Evolutionary conservation across 1,139 yeast genomes (phyloP).

Genomic region (Yamadazyma conglobata): DNA sequence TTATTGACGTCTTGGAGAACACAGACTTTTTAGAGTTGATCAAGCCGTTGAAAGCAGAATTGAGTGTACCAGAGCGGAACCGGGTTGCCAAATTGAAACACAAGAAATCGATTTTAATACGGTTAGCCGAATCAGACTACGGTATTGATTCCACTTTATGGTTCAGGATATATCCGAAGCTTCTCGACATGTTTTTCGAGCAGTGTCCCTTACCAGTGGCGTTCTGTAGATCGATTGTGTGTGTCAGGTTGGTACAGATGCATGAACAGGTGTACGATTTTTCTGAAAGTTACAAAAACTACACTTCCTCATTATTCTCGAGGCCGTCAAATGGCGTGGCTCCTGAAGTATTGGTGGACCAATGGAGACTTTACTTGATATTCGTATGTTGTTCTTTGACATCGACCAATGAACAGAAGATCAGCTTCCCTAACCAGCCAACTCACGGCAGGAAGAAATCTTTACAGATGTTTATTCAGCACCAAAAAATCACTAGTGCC

Average conservation of each 20-base stretch:
- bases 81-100: slow-evolving; percentile 63
- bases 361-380: slow-evolving; percentile 84
- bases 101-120: slow-evolving; percentile 62
- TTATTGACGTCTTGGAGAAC: slow-evolving; percentile 73
- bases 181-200: slow-evolving; percentile 70
- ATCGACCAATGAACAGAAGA: slow-evolving; percentile 79
- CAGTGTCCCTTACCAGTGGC: slow-evolving; percentile 93
- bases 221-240: slow-evolving; percentile 85
- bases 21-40: slow-evolving; percentile 67
- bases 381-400: slow-evolving; percentile 93
- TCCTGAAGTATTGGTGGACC: slow-evolving; percentile 75
- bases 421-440: slow-evolving; percentile 57
- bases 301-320: slow-evolving; percentile 38
- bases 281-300: slow-evolving; percentile 49
- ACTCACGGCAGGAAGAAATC: slow-evolving; percentile 69
- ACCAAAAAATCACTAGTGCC: slow-evolving; percentile 90
- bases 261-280: slow-evolving; percentile 73
- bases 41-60: slow-evolving; percentile 52
- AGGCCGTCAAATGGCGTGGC: slow-evolving; percentile 31
- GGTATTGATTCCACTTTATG: slow-evolving; percentile 95
- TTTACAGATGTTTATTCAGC: slow-evolving; percentile 76
- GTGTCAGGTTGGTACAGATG: slow-evolving; percentile 84
- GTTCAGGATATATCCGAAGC: slow-evolving; percentile 81
- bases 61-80: slow-evolving; percentile 80
- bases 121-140: slow-evolving; percentile 84